Base-by-base conservation (phyloP, 2,329 filamentous ascomycete species). In the Arthrobotrys megalospora region DNA sequence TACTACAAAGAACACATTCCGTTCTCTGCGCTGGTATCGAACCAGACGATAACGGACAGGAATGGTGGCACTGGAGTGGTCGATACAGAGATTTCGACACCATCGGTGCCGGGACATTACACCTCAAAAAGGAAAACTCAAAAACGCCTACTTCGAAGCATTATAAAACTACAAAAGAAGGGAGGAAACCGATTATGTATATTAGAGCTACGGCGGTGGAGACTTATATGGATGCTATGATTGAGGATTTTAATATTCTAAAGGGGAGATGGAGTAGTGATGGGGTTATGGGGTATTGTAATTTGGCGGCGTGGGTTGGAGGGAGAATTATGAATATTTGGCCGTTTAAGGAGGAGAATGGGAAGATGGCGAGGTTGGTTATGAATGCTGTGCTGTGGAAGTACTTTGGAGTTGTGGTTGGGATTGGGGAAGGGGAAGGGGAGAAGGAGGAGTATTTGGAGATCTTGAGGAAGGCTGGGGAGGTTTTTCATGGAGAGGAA, bases 401-500 rank as follows among this genome's bases (percentile, higher is more conserved):
- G 19, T 60, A 41, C 19, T 60, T 36, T 60, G 55, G 55, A 2
- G 12, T 43, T 28, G 55, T 60, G 36, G 36, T n/a, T 14, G 36
- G 7, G 16, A 43, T 60, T 43, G 55, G 55, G 12, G 36, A 24
- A 11, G 55, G 12, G 36, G 19, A 60, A 12, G n/a, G 10, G 36
- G 55, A 60, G 6, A 43, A 28, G 12, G 55, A 43, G 16, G 34
- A 43, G 36, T 60, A 60, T 28, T 28, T 60, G 36, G 55, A 19
- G 10, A 60, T 60, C 28, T 6, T 60, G 36, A 43, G 11, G 34
- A 38, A 34, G 11, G 53, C 34, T 14, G 8, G 34, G 34, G 36
- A 60, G 16, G 19, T 43, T 43, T 60, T 60, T 28, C 55, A 60
- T 21, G 55, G 14, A 8, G 55, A 24, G 3, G 82, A 94, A 94